Evolutionary conservation across 2,329 filamentous ascomycete species (phyloP).

Genomic region (Bertia moriformis): DNA sequence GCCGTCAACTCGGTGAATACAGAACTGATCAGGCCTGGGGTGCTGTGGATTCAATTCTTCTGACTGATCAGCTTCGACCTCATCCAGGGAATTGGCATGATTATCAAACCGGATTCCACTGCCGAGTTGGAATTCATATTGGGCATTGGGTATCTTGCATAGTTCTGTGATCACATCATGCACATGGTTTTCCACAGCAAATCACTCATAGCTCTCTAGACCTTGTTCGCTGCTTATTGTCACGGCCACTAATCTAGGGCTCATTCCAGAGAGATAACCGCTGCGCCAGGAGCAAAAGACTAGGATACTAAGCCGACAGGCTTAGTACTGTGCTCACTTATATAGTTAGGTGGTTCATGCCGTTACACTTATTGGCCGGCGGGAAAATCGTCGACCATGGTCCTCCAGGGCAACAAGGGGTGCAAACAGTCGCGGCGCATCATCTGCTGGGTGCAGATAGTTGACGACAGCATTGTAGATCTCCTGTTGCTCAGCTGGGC

Average conservation of each 20-base stretch:
- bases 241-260: no score
- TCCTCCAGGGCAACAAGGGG: conserved; percentile 7
- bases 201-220: conserved; percentile 8
- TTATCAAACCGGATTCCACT: conserved; percentile 9
- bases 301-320: no score
- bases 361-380: conserved; percentile 6
- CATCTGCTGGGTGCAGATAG: conserved; percentile 6
- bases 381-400: conserved; percentile 4
- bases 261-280: no score
- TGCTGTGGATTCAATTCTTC: conserved; percentile 3
- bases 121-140: conserved; percentile 7
- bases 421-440: conserved; percentile 6
- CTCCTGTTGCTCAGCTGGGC: conserved; percentile 6
- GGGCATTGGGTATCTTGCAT: conserved; percentile 8
- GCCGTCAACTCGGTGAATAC: conserved; percentile 7
- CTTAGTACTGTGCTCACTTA: no score
- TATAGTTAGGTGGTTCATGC: no score
- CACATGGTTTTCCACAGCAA: conserved; percentile 10
- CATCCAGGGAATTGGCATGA: conserved; percentile 7
- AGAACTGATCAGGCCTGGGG: conserved; percentile 8
- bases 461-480: not conserved
- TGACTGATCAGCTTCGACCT: conserved; percentile 4
- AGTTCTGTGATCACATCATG: conserved; percentile 9
- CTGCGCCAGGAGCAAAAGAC: no score
- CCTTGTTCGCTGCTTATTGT: conserved; percentile 8